A percentile compares a stretch with the other conserved stretches of the same genome.
phyloP scores from a whole-genome alignment of 805 yeast genomes.

The Zygoascus flipseniorum region DNA sequence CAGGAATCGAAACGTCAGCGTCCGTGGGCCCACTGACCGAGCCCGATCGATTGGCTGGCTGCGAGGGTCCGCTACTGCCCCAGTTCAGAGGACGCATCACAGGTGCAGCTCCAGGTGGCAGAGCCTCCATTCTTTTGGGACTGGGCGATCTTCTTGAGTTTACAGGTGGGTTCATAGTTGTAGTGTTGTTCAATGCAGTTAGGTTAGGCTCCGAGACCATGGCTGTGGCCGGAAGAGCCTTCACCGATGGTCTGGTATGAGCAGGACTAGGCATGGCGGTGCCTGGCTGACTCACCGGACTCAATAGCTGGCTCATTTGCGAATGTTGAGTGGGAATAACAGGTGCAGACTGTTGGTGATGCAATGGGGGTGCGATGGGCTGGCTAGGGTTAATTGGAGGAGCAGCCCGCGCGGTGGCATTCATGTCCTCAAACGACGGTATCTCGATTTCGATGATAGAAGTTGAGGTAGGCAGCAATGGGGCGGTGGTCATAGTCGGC shows the following conservation, averaged over 20 bases:
- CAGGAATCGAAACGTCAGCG: background rate
- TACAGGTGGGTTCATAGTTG: background rate
- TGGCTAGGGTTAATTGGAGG: background rate
- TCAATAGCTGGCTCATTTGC: background rate
- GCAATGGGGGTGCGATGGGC: slow-evolving; percentile 1
- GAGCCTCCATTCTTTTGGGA: slow-evolving; percentile 15
- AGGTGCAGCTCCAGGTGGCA: background rate
- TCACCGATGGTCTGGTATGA: background rate
- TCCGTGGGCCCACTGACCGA: background rate
- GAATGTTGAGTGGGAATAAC: background rate
- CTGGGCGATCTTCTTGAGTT: slow-evolving; percentile 14
- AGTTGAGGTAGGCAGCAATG: slow-evolving; percentile 5
- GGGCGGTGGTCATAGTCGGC: background rate
- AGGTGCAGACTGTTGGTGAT: background rate
- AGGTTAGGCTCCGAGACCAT: background rate
- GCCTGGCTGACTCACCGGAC: background rate
- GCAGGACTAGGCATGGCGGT: too few relatives aligned
- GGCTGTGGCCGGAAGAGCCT: background rate
- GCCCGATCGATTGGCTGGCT: background rate
- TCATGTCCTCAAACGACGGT: slow-evolving; percentile 22
- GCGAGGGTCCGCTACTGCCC: background rate
- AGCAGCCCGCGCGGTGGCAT: slow-evolving; percentile 11
- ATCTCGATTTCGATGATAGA: slow-evolving; percentile 23
- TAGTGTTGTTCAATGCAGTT: background rate
- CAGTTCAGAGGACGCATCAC: background rate